phyloP scores from a whole-genome alignment of 306 rosid genomes.

The Adenanthera pavonina region DNA sequence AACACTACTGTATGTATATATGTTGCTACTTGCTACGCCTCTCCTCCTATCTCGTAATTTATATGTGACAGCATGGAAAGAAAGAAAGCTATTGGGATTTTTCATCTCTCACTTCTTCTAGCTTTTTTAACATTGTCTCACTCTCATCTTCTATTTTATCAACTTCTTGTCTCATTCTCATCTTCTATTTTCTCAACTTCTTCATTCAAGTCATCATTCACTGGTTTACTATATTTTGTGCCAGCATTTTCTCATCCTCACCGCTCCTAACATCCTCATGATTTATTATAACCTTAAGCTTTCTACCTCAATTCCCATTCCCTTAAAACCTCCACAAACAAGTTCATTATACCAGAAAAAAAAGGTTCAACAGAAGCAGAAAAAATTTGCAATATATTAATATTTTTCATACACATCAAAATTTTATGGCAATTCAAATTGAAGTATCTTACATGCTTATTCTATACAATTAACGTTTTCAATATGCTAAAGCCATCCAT shows the following conservation, averaged over 20 bases:
- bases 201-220: conserved; percentile 61
- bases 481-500: not conserved
- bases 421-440: not conserved
- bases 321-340: conserved; percentile 43
- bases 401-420: not conserved
- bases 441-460: not conserved
- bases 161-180: conserved; percentile 45
- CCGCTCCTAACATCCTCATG: conserved; percentile 56
- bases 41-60: conserved; percentile 48
- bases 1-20: too few relatives aligned
- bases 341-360: too few relatives aligned
- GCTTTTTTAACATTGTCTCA: conserved; percentile 53
- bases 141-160: conserved; percentile 52
- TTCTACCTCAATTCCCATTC: conserved; percentile 72
- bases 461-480: not conserved
- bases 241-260: conserved; percentile 60
- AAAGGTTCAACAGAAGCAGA: not conserved
- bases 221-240: conserved; percentile 59
- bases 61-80: conserved; percentile 41
- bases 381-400: not conserved
- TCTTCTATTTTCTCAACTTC: conserved; percentile 55
- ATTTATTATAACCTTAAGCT: conserved; percentile 46
- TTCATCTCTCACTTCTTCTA: conserved; percentile 46
- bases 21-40: conserved; percentile 32
- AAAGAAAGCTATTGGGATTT: conserved; percentile 50